Conservation (phyloP, 768 basidiomycete genomes). For the Trametes sanguinea region DNA sequence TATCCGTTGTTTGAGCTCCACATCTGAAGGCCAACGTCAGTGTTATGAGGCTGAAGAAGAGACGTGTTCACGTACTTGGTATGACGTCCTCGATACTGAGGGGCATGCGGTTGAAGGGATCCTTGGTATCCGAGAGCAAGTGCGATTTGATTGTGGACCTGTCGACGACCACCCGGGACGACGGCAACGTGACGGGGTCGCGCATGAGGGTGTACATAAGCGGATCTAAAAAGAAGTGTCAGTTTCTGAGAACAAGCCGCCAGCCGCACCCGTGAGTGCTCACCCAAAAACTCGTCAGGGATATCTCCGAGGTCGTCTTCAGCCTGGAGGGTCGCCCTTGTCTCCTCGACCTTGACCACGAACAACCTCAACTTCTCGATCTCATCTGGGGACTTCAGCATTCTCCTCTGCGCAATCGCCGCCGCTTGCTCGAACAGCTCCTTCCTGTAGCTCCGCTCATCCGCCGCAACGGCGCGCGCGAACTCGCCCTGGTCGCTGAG, state of each 20-base stretch:
- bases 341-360: conserved; percentile 81
- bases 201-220: conserved; percentile 92
- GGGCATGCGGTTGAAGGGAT: conserved; percentile 94
- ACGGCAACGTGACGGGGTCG: conserved; percentile 90
- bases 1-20: conserved; percentile 50
- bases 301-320: conserved; percentile 92
- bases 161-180: conserved; percentile 78
- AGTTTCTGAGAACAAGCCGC: background rate
- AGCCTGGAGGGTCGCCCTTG: conserved; percentile 75
- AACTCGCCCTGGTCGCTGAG: conserved; percentile 80
- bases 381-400: conserved; percentile 77
- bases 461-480: conserved; percentile 84
- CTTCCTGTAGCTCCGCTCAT: conserved; percentile 88
- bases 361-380: conserved; percentile 70
- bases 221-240: conserved; percentile 56
- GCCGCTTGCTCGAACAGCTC: conserved; percentile 82
- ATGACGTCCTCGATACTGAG: conserved; percentile 77
- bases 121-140: conserved; percentile 84
- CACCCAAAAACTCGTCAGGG: conserved; percentile 94
- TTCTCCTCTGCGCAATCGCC: conserved; percentile 57
- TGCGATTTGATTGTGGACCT: conserved; percentile 94
- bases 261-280: conserved; percentile 25
- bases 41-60: background rate
- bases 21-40: conserved; percentile 33
- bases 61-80: conserved; percentile 53